phyloP scores from a whole-genome alignment of 257 asterid species.

The Solanum peruvianum region DNA sequence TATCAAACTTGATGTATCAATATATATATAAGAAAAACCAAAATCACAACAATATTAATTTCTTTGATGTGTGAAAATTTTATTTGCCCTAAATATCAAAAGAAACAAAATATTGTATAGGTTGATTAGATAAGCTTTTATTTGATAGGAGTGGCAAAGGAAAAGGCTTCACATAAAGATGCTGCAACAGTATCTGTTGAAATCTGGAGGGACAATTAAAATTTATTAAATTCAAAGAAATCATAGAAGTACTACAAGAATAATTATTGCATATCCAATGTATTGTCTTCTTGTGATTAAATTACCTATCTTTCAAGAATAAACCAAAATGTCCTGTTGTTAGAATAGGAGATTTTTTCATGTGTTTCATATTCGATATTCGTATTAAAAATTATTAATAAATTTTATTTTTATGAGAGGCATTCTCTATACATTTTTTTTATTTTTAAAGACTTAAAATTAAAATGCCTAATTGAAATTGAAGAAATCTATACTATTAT shows the following conservation, averaged over 20 bases:
- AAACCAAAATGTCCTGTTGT: background rate
- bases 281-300: background rate
- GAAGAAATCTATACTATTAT: background rate
- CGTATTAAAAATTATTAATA: background rate
- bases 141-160: background rate
- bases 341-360: background rate
- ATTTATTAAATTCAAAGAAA: background rate
- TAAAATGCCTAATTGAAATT: fast-evolving
- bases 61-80: background rate
- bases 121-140: background rate
- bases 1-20: background rate
- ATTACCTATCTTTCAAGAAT: background rate
- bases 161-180: background rate
- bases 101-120: background rate
- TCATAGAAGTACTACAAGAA: background rate
- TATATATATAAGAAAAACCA: background rate
- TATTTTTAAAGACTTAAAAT: background rate
- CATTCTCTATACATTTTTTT: fast-evolving
- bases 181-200: background rate
- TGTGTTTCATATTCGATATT: too few relatives aligned
- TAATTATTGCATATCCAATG: background rate
- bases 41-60: background rate
- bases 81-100: background rate
- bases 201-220: background rate
- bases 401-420: fast-evolving